phyloP scores from a whole-genome alignment of 495 filamentous ascomycete genomes.

The Staphylotrichum longicolle region DNA sequence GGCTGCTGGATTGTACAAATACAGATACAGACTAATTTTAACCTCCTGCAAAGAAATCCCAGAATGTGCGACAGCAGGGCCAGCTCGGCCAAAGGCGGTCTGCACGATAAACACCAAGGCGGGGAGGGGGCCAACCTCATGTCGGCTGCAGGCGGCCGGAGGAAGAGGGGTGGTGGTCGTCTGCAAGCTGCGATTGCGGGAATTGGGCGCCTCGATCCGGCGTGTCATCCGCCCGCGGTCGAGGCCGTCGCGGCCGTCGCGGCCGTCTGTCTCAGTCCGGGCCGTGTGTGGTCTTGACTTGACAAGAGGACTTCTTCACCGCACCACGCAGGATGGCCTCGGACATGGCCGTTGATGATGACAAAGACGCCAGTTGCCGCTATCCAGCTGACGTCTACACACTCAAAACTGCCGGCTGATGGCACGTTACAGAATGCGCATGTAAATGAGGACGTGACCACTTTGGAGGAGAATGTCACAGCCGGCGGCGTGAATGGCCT shows the following conservation, averaged over 20 bases:
- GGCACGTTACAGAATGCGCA: too few species aligned
- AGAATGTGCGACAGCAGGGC: slow-evolving; percentile 17
- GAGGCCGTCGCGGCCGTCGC: neutral
- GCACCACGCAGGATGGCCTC: too few species aligned
- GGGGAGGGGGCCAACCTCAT: slow-evolving; percentile 14
- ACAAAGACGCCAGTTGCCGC: too few species aligned
- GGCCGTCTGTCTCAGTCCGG: too few species aligned
- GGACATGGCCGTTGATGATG: neutral
- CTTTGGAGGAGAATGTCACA: neutral
- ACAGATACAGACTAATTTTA: neutral
- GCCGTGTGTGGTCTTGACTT: neutral
- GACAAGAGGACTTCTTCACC: neutral
- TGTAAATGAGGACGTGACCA: slow-evolving; percentile 4
- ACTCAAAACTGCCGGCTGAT: too few species aligned
- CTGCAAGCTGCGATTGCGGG: slow-evolving; percentile 18
- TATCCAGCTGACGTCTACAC: too few species aligned
- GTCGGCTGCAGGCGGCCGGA: slow-evolving; percentile 25
- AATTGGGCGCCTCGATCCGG: slow-evolving; percentile 17
- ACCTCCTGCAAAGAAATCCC: neutral
- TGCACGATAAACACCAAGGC: slow-evolving; percentile 1
- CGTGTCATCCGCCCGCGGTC: slow-evolving; percentile 14
- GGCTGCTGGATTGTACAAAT: neutral
- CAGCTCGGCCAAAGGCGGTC: slow-evolving; percentile 14
- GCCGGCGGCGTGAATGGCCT: neutral
- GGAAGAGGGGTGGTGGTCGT: slow-evolving; percentile 15